Conservation (phyloP, 352 stramenopile genomes). For the Globisporangium nagaii region DNA sequence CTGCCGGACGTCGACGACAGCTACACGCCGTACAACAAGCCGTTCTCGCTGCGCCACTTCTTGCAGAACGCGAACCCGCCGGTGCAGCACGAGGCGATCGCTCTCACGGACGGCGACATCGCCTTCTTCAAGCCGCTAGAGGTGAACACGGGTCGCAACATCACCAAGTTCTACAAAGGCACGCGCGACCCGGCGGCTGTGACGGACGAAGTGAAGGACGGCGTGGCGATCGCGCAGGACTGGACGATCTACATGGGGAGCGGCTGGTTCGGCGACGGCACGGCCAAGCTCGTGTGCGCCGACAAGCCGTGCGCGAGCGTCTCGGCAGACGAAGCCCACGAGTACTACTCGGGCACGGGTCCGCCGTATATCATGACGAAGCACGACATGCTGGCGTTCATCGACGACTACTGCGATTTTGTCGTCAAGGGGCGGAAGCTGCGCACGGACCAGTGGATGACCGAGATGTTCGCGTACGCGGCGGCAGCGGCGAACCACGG, state of each 20-base stretch:
- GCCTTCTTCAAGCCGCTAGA: constrained; percentile 13
- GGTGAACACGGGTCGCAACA: constrained; percentile 13
- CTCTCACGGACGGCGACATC: constrained; percentile 18
- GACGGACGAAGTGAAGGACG: constrained; percentile 15
- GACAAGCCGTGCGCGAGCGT: constrained; percentile 10
- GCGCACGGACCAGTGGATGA: constrained; percentile 17
- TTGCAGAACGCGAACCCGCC: constrained; percentile 17
- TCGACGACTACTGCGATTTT: constrained; percentile 26
- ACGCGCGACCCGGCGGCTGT: constrained; percentile 5
- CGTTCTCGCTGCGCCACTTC: constrained; percentile 21
- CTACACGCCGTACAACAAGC: constrained; percentile 26
- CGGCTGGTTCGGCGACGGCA: constrained; percentile 1
- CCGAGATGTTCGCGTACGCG: constrained; percentile 27
- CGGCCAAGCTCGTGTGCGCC: constrained; percentile 9
- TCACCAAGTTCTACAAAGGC: constrained; percentile 17
- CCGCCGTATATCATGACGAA: constrained; percentile 36
- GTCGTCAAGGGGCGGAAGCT: constrained; percentile 14
- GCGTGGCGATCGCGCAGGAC: constrained; percentile 19
- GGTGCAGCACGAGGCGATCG: constrained; percentile 15
- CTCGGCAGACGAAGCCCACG: constrained; percentile 7
- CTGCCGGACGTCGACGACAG: constrained; percentile 13
- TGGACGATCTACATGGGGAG: constrained; percentile 9
- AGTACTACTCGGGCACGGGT: constrained; percentile 20
- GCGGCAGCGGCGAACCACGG: constrained; percentile 19
- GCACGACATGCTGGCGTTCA: constrained; percentile 13